A percentile compares a stretch with the other conserved stretches of the same genome.
phyloP scores from a whole-genome alignment of 2,329 filamentous ascomycete genomes.

The Cadophora malorum region DNA sequence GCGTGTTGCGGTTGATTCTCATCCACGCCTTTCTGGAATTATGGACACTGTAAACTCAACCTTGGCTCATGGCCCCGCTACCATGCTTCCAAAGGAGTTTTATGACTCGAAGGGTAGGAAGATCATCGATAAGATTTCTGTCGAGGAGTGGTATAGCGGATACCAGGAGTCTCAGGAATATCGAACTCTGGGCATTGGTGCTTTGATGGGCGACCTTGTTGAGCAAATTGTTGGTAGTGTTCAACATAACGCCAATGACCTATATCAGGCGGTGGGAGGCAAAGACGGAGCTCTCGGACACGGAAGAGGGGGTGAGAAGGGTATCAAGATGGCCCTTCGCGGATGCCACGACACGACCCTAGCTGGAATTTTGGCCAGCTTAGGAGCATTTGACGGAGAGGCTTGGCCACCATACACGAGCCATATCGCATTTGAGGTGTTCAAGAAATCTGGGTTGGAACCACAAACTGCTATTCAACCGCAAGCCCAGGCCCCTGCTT shows the following conservation, averaged over 20 bases:
- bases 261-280: slow-evolving; percentile 55
- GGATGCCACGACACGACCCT: slow-evolving; percentile 96
- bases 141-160: slow-evolving; percentile 93
- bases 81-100: slow-evolving; percentile 81
- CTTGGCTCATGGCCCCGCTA: slow-evolving; percentile 80
- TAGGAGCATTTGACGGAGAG: slow-evolving; percentile 77
- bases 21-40: slow-evolving; percentile 84
- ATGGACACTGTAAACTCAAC: slow-evolving; percentile 95
- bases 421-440: slow-evolving; percentile 90
- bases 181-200: slow-evolving; percentile 86
- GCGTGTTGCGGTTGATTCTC: slow-evolving; percentile 80
- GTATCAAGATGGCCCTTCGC: slow-evolving; percentile 76
- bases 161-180: slow-evolving; percentile 88
- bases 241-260: slow-evolving; percentile 60
- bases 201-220: slow-evolving; percentile 82
- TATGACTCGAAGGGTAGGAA: slow-evolving; percentile 76
- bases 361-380: slow-evolving; percentile 75
- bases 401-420: slow-evolving; percentile 94
- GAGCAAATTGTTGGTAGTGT: slow-evolving; percentile 73
- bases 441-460: slow-evolving; percentile 59
- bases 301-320: slow-evolving; percentile 54
- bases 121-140: slow-evolving; percentile 74
- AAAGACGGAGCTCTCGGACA: slow-evolving; percentile 47
- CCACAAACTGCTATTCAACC: slow-evolving; percentile 30
- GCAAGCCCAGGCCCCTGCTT: slow-evolving; percentile 21